These are phyloP conservation scores for Sambucus nigra DNA, from an alignment of 129 eudicot genomes.

Conservation along the genomic window DNA sequence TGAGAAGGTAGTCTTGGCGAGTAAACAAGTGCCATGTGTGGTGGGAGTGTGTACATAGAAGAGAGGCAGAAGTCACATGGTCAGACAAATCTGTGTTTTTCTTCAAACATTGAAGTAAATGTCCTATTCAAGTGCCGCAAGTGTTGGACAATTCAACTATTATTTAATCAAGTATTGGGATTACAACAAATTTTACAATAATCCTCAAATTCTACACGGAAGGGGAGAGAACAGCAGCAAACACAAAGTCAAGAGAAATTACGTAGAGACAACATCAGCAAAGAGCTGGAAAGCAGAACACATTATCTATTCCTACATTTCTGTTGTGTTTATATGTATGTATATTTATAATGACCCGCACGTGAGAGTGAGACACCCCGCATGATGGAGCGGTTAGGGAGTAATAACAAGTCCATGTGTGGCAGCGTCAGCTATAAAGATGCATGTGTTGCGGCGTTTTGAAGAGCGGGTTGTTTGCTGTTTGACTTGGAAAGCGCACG, in stretches of 20 bases:
- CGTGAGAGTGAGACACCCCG: conserved; percentile 28
- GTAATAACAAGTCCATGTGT: conserved; percentile 44
- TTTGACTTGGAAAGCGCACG: neutral
- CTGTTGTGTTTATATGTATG: neutral
- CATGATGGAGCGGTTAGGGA: conserved; percentile 4
- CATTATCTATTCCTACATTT: neutral
- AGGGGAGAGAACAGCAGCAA: conserved; percentile 18
- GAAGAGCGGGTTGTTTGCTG: conserved; percentile 44
- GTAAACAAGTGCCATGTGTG: conserved; percentile 9
- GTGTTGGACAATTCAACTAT: conserved; percentile 14
- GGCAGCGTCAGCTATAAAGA: conserved; percentile 29
- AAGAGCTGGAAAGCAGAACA: conserved; percentile 11
- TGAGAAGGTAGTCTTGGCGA: neutral
- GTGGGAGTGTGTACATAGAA: neutral
- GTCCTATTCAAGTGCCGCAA: conserved; percentile 43
- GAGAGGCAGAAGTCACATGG: conserved; percentile 40
- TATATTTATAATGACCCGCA: conserved; percentile 16
- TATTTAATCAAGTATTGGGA: conserved; percentile 17
- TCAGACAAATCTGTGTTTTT: conserved; percentile 18
- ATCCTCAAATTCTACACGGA: conserved; percentile 15
- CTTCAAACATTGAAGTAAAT: conserved; percentile 23
- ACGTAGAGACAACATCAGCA: conserved; percentile 14
- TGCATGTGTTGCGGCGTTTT: conserved; percentile 51
- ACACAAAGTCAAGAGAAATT: conserved; percentile 37
- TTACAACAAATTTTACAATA: conserved; percentile 19